These are phyloP conservation scores for Phytophthora colocasiae DNA, from an alignment of 352 stramenopile species.

Conservation along the genomic window DNA sequence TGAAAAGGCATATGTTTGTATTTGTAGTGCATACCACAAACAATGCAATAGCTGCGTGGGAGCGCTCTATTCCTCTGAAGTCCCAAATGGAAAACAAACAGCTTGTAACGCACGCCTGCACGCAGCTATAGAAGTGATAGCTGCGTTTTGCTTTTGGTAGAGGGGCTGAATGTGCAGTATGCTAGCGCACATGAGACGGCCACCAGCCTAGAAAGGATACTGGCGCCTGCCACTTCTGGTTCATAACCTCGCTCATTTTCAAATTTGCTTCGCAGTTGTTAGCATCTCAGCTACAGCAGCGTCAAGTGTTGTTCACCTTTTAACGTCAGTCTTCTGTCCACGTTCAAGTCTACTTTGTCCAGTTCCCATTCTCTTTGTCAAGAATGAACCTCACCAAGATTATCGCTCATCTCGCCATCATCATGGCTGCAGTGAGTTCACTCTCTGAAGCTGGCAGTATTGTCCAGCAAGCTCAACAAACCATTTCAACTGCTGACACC, in stretches of 20 bases:
- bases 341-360: conserved; percentile 15
- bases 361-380: conserved; percentile 19
- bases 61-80: neutral
- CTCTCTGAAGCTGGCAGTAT: conserved; percentile 27
- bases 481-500: neutral
- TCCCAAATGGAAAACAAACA: neutral
- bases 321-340: conserved; percentile 22
- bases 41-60: no score
- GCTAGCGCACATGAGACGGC: neutral
- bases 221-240: neutral
- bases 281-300: conserved; percentile 6
- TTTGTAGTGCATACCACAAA: no score
- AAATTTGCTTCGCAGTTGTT: conserved; percentile 22
- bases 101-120: no score
- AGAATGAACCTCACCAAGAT: conserved; percentile 46
- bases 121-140: no score
- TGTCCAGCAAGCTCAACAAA: conserved; percentile 15
- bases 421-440: conserved; percentile 26
- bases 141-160: neutral
- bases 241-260: conserved; percentile 10
- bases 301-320: conserved; percentile 18
- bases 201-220: neutral
- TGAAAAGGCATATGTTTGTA: no score
- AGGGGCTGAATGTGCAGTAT: neutral
- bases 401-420: conserved; percentile 37